Percentiles rank a stretch among this genome's conserved stretches.
phyloP scores from a whole-genome alignment of 305 asterid species.

The Fraxinus velutina region DNA sequence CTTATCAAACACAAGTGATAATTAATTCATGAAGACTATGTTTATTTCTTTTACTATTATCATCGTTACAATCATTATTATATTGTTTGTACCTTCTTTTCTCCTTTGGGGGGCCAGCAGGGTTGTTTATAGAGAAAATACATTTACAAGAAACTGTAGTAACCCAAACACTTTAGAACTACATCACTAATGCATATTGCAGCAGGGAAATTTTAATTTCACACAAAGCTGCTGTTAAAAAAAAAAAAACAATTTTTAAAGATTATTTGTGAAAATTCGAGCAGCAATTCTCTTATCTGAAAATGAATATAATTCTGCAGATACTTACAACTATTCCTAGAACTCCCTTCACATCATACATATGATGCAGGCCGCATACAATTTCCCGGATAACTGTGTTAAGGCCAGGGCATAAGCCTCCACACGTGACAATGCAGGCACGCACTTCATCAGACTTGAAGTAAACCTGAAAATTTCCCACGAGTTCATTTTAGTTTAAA shows the following conservation, averaged over 20 bases:
- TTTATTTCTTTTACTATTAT: neutral
- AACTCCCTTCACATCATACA: slow-evolving; percentile 77
- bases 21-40: neutral
- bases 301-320: neutral
- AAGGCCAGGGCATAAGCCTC: slow-evolving; percentile 96
- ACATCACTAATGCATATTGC: neutral
- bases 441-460: slow-evolving; percentile 72
- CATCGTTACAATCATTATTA: neutral
- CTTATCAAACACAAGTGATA: neutral
- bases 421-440: slow-evolving; percentile 94
- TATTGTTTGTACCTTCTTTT: neutral
- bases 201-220: neutral
- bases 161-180: neutral
- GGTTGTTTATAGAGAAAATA: neutral
- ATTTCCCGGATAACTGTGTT: slow-evolving; percentile 92
- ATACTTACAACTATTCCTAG: slow-evolving; percentile 71
- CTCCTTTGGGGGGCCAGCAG: neutral
- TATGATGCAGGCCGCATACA: slow-evolving; percentile 69
- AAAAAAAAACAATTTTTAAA: neutral
- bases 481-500: neutral
- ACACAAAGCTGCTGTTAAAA: neutral
- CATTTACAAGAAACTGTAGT: neutral
- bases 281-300: neutral
- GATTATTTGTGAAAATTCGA: neutral
- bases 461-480: slow-evolving; percentile 54